These are phyloP conservation scores for Talaromyces sp. DNA, from an alignment of 2,329 filamentous ascomycete species.

Conservation along the genomic window DNA sequence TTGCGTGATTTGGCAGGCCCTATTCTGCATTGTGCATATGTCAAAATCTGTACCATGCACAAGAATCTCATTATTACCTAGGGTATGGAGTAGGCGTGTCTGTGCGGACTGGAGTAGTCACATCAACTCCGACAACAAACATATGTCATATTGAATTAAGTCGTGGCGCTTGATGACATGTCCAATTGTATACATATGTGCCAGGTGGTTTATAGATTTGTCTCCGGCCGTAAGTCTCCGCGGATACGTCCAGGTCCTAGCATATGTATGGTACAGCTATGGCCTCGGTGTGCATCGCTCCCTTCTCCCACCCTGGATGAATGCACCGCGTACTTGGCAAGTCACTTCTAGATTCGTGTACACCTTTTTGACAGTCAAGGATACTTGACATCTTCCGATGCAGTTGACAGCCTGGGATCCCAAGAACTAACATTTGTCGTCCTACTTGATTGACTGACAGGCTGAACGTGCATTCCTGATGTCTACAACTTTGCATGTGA, in stretches of 20 bases:
- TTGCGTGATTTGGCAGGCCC: neutral
- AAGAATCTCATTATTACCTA: neutral
- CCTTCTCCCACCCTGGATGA: neutral
- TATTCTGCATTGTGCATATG: slow-evolving; percentile 3
- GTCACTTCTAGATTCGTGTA: neutral
- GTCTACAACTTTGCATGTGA: neutral
- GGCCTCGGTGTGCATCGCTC: neutral
- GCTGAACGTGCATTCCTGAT: neutral
- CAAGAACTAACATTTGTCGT: neutral
- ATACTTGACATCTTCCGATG: neutral
- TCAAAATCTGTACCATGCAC: slow-evolving; percentile 5
- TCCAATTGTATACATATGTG: neutral
- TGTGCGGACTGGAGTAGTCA: neutral
- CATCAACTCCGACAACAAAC: neutral
- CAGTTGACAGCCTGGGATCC: neutral
- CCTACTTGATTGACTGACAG: neutral
- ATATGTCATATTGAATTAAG: neutral
- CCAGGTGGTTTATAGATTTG: neutral
- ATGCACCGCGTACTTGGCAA: neutral
- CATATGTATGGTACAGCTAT: neutral
- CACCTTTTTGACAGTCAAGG: neutral
- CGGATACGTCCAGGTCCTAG: neutral
- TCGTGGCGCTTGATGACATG: neutral
- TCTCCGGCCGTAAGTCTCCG: neutral
- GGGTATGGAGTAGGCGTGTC: neutral